phyloP scores from a whole-genome alignment of 192 early-diverging fungal genomes.

The Endogone sp. region DNA sequence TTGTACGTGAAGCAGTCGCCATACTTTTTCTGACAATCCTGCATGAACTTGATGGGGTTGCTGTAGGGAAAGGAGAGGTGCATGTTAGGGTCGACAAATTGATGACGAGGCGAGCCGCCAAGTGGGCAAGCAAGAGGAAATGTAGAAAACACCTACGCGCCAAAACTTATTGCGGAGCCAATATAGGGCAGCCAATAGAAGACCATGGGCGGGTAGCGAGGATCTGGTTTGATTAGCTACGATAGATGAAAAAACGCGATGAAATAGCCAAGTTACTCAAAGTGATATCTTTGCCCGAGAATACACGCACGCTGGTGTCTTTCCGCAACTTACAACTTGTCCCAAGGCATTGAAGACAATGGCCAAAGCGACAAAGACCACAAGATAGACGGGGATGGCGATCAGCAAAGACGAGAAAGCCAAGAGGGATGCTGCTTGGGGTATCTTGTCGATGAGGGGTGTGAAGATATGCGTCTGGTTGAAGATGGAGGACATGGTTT shows the following conservation, averaged over 20 bases:
- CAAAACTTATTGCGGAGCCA: conserved; percentile 83
- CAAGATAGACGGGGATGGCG: neutral
- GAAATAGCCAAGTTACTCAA: neutral
- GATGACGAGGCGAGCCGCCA: neutral
- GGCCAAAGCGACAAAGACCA: neutral
- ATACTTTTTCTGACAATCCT: conserved; percentile 75
- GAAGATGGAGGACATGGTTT: neutral
- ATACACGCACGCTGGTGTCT: neutral
- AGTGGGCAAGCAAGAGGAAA: neutral
- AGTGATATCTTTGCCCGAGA: no score
- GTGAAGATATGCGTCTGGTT: neutral
- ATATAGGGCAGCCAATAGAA: conserved; percentile 83
- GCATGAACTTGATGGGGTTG: conserved; percentile 84
- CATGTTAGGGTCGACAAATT: neutral
- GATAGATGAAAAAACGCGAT: neutral
- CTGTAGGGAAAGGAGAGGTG: conserved; percentile 1
- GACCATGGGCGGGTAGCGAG: conserved; percentile 53
- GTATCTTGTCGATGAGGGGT: neutral
- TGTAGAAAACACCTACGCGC: conserved; percentile 44
- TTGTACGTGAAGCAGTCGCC: conserved; percentile 92
- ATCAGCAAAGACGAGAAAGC: neutral
- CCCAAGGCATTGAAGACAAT: neutral
- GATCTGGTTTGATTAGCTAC: neutral
- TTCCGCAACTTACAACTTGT: neutral
- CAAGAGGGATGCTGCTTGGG: neutral